Conservation (phyloP, 306 rosid species). For the Prunus davidiana region DNA sequence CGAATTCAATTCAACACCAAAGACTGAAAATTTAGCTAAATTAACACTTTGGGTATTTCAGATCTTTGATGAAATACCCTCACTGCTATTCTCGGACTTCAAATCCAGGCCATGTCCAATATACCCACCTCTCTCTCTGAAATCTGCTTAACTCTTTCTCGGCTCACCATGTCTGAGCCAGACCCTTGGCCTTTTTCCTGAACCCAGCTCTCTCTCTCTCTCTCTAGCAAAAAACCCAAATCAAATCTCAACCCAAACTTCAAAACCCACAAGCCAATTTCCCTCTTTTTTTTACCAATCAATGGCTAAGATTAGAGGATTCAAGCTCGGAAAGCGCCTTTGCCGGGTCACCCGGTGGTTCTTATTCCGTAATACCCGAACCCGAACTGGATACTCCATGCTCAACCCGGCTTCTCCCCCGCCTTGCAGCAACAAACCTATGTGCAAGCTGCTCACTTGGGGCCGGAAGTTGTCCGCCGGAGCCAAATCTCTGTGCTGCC, state of each 20-base stretch:
- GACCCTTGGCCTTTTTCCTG: slow-evolving; percentile 74
- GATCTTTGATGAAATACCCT: slow-evolving; percentile 12
- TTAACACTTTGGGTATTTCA: neutral
- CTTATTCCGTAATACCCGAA: slow-evolving; percentile 20
- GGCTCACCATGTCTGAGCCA: slow-evolving; percentile 65
- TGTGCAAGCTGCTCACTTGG: slow-evolving; percentile 53
- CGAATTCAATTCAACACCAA: neutral
- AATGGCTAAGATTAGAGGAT: slow-evolving; percentile 50
- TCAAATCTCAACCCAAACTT: neutral
- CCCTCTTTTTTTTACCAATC: neutral
- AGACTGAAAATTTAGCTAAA: neutral
- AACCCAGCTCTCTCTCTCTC: neutral
- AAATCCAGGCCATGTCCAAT: slow-evolving; percentile 41
- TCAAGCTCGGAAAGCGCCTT: slow-evolving; percentile 63
- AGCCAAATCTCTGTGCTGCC: slow-evolving; percentile 45
- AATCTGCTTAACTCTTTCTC: slow-evolving; percentile 50
- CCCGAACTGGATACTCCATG: slow-evolving; percentile 26
- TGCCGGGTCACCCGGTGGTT: slow-evolving; percentile 47
- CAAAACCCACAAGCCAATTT: neutral
- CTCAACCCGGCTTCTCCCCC: slow-evolving; percentile 2
- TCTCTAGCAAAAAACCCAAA: neutral
- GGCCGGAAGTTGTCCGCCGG: slow-evolving; percentile 46
- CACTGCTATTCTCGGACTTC: neutral
- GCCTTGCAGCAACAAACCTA: slow-evolving; percentile 12
- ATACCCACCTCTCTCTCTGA: slow-evolving; percentile 64